Evolutionary conservation across 192 early-diverging fungal genomes (phyloP).

Genomic region (Oehlia diaphana): DNA sequence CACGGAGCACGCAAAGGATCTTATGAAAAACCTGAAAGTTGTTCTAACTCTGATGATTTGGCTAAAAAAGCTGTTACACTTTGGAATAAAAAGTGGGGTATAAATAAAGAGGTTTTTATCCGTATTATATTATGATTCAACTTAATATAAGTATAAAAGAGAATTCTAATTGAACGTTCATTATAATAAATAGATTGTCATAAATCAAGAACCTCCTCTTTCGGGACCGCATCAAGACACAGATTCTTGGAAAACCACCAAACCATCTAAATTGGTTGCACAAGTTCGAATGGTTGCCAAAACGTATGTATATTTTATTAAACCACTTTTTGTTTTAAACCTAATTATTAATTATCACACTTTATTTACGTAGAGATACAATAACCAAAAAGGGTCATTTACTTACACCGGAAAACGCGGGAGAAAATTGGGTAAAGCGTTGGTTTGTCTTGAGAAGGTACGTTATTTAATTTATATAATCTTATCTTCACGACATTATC

Average conservation of each 20-base stretch:
- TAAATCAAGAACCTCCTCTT: constrained; percentile 49
- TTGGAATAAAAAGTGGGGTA: constrained; percentile 38
- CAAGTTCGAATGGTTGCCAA: constrained; percentile 39
- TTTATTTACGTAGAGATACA: constrained; percentile 39
- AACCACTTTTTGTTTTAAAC: not conserved
- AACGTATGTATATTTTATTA: constrained; percentile 32
- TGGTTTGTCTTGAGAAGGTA: constrained; percentile 78
- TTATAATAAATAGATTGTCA: constrained; percentile 36
- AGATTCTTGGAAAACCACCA: constrained; percentile 25
- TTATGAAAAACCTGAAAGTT: not conserved
- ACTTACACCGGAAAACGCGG: constrained; percentile 53
- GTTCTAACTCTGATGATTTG: constrained; percentile 11
- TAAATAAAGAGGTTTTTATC: constrained; percentile 38
- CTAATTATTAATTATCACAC: not conserved
- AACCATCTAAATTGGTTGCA: constrained; percentile 40
- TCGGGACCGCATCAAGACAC: constrained; percentile 33
- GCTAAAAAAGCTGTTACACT: constrained; percentile 20
- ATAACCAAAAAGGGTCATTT: constrained; percentile 55
- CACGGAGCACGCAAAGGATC: not conserved
- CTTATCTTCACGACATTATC: not conserved
- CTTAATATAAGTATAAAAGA: constrained; percentile 3
- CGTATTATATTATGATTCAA: not conserved
- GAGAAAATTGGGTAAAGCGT: constrained; percentile 69
- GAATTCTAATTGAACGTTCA: constrained; percentile 16
- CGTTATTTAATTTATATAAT: constrained; percentile 9